Evolutionary conservation across 495 filamentous ascomycete species (phyloP).

Genomic region (Lepraria neglecta): DNA sequence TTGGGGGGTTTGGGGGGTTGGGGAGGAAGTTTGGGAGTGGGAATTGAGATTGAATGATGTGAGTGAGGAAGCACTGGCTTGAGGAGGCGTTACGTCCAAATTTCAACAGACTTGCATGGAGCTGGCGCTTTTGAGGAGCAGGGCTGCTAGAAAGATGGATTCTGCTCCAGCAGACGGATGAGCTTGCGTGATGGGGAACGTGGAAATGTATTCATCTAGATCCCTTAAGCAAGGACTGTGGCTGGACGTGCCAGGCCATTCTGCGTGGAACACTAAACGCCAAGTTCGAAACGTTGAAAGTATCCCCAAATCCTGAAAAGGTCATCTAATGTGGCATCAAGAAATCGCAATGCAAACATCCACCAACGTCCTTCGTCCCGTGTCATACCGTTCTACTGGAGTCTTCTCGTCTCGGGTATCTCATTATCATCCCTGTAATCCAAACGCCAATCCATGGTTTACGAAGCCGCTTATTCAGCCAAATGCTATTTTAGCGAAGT

Average conservation of each 20-base stretch:
- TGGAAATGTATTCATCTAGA: no score
- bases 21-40: conserved; percentile 29
- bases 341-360: not conserved
- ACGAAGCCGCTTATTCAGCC: conserved; percentile 35
- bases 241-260: no score
- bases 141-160: no score
- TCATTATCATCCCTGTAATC: not conserved
- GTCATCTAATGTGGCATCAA: not conserved
- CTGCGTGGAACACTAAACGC: no score
- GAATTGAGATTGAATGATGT: not conserved
- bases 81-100: no score
- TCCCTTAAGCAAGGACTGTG: no score
- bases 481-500: conserved; percentile 36
- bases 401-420: conserved; percentile 5
- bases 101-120: no score
- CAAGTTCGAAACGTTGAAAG: no score
- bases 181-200: no score
- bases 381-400: not conserved
- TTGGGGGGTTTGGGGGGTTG: conserved; percentile 14
- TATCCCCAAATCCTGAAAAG: no score
- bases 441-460: conserved; percentile 5
- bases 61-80: not conserved
- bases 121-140: no score
- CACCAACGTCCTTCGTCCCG: not conserved
- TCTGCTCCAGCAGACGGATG: no score